These are phyloP conservation scores for Schizopora paradoxa DNA, from an alignment of 1,284 basidiomycete species.

Conservation along the genomic window DNA sequence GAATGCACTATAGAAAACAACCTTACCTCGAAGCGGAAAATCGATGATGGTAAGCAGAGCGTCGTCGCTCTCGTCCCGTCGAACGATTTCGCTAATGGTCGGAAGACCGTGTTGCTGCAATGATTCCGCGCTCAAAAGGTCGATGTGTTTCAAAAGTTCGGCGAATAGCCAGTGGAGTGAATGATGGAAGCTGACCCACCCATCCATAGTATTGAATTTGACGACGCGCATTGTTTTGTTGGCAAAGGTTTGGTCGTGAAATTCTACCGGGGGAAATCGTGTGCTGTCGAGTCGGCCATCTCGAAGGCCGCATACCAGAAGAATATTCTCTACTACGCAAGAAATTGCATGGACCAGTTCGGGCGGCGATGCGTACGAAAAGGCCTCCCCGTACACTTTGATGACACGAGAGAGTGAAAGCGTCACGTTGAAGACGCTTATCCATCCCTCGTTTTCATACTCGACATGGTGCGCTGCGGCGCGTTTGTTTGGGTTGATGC, in stretches of 20 bases:
- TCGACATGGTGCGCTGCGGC: constrained; percentile 81
- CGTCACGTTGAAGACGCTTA: constrained; percentile 89
- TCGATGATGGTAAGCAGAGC: constrained; percentile 66
- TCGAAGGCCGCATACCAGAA: constrained; percentile 61
- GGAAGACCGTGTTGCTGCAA: constrained; percentile 46
- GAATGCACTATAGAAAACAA: constrained; percentile 1
- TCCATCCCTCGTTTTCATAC: constrained; percentile 93
- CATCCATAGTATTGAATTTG: constrained; percentile 74
- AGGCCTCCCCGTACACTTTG: constrained; percentile 84
- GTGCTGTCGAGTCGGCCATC: constrained; percentile 61
- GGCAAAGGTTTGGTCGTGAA: constrained; percentile 64
- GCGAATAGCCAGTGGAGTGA: constrained; percentile 90
- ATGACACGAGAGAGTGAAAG: constrained; percentile 83
- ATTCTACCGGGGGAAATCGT: constrained; percentile 56
- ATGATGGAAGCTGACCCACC: constrained; percentile 91
- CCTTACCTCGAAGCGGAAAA: constrained; percentile 75
- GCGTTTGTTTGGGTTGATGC: constrained; percentile 85
- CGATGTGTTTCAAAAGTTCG: constrained; percentile 83
- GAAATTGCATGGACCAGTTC: constrained; percentile 67
- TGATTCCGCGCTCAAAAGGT: constrained; percentile 53
- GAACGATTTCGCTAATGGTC: constrained; percentile 56
- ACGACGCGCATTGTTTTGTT: constrained; percentile 57
- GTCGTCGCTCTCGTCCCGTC: constrained; percentile 54
- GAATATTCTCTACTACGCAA: constrained; percentile 67
- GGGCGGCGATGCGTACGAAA: constrained; percentile 47